Evolutionary conservation across 768 basidiomycete genomes (phyloP).

Genomic region (Suillus spraguei): DNA sequence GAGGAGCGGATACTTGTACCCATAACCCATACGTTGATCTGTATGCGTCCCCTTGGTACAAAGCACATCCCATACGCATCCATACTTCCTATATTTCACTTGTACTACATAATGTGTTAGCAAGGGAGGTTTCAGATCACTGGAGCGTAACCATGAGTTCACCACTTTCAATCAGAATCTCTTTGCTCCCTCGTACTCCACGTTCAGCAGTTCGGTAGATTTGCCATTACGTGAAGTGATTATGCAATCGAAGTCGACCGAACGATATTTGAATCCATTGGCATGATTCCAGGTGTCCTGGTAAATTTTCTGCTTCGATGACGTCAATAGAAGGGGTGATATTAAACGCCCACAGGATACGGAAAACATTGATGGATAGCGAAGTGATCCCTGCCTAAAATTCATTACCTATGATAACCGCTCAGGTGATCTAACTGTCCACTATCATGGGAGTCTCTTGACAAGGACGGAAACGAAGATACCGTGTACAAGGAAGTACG

Average conservation of each 20-base stretch:
- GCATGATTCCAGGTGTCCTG: conserved; percentile 36
- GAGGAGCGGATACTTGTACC: background rate
- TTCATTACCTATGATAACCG: background rate
- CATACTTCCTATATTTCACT: background rate
- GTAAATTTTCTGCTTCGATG: background rate
- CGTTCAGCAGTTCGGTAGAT: background rate
- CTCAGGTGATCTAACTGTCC: conserved; percentile 23
- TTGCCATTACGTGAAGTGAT: conserved; percentile 28
- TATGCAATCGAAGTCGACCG: conserved; percentile 35
- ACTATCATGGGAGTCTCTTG: conserved; percentile 26
- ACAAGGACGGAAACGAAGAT: conserved; percentile 29
- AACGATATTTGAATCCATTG: conserved; percentile 38
- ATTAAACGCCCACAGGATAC: conserved; percentile 21
- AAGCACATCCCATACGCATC: background rate
- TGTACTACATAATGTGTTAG: background rate
- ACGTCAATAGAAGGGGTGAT: conserved; percentile 8
- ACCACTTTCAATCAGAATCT: conserved; percentile 1
- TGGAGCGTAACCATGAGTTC: background rate
- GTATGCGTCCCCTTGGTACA: background rate
- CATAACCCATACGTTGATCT: background rate
- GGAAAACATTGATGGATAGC: conserved; percentile 18
- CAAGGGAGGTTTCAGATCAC: background rate
- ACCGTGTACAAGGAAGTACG: conserved; percentile 1
- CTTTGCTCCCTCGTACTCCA: conserved; percentile 4
- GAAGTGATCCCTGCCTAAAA: conserved; percentile 7